Conservation (phyloP, 495 filamentous ascomycete genomes). For the Saxophila tyrrhenica region DNA sequence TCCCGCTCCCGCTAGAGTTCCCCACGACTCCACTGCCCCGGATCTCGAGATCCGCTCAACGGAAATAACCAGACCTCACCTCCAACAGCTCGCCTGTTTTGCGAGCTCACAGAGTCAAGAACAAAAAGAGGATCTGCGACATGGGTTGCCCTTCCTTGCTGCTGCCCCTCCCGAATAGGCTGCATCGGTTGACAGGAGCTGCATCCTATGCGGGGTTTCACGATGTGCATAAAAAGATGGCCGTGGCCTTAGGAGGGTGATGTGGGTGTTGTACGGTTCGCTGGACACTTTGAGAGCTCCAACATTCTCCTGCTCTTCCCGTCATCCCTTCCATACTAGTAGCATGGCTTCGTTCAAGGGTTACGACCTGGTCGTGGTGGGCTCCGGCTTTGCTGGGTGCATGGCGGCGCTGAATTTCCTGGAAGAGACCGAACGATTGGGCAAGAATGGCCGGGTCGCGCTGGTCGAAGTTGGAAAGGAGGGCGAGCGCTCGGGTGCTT, state of each 20-base stretch:
- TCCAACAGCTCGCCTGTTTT: not conserved
- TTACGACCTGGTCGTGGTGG: constrained; percentile 23
- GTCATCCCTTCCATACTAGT: too few relatives aligned
- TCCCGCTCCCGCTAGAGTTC: not conserved
- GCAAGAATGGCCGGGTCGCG: constrained; percentile 20
- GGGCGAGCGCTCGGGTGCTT: constrained; percentile 21
- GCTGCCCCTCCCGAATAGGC: not conserved
- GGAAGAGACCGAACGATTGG: constrained; percentile 16
- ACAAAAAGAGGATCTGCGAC: not conserved
- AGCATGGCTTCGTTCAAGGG: constrained; percentile 14
- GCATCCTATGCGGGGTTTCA: not conserved
- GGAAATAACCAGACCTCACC: not conserved
- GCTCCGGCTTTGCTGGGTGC: constrained; percentile 22
- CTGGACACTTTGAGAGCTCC: too few relatives aligned
- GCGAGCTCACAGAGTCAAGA: not conserved
- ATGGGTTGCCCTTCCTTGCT: not conserved
- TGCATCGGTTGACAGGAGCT: not conserved
- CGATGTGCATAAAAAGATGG: too few relatives aligned
- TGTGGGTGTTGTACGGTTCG: too few relatives aligned
- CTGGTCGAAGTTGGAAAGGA: constrained; percentile 23
- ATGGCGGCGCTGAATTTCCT: constrained; percentile 24
- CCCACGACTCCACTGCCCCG: too few relatives aligned
- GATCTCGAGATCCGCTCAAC: not conserved
- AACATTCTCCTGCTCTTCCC: too few relatives aligned
- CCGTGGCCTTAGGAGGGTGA: too few relatives aligned